Evolutionary conservation across 2,329 filamentous ascomycete genomes (phyloP).

Genomic region (Ophiostoma triangulosporum): DNA sequence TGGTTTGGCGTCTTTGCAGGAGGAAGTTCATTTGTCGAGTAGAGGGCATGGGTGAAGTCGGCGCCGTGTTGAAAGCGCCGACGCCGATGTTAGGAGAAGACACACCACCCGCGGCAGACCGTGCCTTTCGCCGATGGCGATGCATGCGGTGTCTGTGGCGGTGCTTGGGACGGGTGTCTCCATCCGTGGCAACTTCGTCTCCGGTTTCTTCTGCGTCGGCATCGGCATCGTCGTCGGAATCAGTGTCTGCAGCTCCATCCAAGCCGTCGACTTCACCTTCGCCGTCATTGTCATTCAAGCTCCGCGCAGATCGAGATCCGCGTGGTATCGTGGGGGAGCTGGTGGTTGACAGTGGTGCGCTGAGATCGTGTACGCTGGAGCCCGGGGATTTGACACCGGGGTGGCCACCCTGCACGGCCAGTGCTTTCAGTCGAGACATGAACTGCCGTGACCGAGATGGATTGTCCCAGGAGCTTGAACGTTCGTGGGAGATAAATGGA

Average conservation of each 20-base stretch:
- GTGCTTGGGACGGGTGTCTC: constrained; percentile 38
- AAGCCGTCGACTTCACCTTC: not conserved
- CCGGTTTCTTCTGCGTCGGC: constrained; percentile 80
- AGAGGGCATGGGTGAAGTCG: constrained; percentile 27
- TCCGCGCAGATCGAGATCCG: constrained; percentile 19
- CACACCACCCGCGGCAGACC: not conserved
- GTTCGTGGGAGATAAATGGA: constrained; percentile 14
- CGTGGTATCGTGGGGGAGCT: constrained; percentile 36
- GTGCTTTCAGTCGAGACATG: constrained; percentile 65
- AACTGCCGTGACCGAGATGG: constrained; percentile 48
- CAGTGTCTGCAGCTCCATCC: constrained; percentile 20
- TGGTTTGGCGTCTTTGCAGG: constrained; percentile 51
- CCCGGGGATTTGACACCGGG: constrained; percentile 32
- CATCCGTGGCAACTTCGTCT: constrained; percentile 50
- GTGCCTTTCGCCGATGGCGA: constrained; percentile 30
- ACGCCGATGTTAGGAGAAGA: constrained; percentile 43
- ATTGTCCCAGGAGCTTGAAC: constrained; percentile 57
- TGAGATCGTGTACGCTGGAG: constrained; percentile 15
- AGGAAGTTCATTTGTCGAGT: constrained; percentile 38
- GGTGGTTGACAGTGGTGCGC: constrained; percentile 25
- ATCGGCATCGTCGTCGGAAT: constrained; percentile 36
- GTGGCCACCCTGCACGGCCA: constrained; percentile 42
- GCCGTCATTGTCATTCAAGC: constrained; percentile 38
- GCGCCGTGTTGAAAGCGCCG: constrained; percentile 23
- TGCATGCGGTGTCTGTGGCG: constrained; percentile 49